phyloP scores from a whole-genome alignment of 305 asterid genomes.

The Fraxinus angustifolia region DNA sequence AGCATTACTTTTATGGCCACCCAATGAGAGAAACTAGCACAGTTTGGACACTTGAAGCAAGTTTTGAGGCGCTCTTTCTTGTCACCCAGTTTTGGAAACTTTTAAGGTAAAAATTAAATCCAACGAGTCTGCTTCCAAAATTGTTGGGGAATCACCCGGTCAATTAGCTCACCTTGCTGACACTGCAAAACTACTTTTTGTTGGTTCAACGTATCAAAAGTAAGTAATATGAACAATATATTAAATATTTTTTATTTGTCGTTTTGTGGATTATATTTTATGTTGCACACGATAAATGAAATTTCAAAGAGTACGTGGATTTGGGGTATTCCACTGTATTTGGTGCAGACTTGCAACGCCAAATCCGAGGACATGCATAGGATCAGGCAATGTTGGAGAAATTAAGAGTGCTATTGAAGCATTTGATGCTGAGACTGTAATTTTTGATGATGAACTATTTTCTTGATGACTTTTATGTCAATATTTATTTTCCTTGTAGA shows the following conservation, averaged over 20 bases:
- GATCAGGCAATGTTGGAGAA: constrained; percentile 83
- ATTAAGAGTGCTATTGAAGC: constrained; percentile 82
- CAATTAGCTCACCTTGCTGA: too few relatives aligned
- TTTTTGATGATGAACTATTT: constrained; percentile 85
- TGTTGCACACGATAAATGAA: not conserved
- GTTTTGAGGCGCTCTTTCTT: too few relatives aligned
- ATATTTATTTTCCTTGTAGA: not conserved
- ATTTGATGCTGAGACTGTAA: constrained; percentile 76
- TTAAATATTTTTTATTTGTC: not conserved
- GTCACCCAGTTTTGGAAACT: too few relatives aligned
- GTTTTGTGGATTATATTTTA: not conserved
- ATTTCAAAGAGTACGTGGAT: not conserved
- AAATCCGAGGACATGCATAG: constrained; percentile 18
- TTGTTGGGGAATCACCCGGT: too few relatives aligned
- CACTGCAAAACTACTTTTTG: too few relatives aligned
- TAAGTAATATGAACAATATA: not conserved
- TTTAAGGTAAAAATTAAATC: too few relatives aligned
- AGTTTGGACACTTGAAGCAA: too few relatives aligned
- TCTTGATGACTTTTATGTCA: constrained; percentile 18
- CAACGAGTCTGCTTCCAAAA: too few relatives aligned
- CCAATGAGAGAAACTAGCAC: too few relatives aligned
- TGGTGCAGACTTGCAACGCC: constrained; percentile 26
- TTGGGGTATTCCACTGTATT: constrained; percentile 7
- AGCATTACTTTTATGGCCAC: too few relatives aligned
- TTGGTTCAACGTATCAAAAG: too few relatives aligned